Base-by-base conservation (phyloP, 1,284 basidiomycete genomes). In the Tylopilus orsonianus region DNA sequence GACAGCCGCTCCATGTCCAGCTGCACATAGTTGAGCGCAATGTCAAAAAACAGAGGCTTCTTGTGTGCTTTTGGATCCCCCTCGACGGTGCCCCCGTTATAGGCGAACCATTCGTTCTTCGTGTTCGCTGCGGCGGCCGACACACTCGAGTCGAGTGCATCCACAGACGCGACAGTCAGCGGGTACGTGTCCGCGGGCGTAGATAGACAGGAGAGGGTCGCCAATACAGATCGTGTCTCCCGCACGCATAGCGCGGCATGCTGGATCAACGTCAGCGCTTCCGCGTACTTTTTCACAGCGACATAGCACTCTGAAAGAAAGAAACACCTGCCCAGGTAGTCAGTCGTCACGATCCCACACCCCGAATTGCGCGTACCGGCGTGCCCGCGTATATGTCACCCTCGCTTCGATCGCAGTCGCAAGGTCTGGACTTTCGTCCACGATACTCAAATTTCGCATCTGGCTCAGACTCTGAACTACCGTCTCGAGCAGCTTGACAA, bases 11-110 rank as follows among this genome's bases (percentile, higher is more conserved):
- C 88, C 80, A 94, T 85, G 60, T 90, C 88, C 48, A 93, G 66
- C 58, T 87, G 83, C 46, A 93, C 83, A 60, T 95, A 96, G 69
- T 95, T 96, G 62, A 93, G 82, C n/a, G 92, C 93, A 56, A 92
- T 88, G 65, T 96, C 91, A 69, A 93, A 96, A 75, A 96, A 96
- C 27, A 93, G 62, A 8, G 89, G 90, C 65, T 94, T 94, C 71
- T 86, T 84, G 66, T 83, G 72, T 24, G 72, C 64, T 54, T 75
- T 75, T 36, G 71, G 60, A 47, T 76, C 75, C 0, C 67, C 64
- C 4, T 72, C 66, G 20, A 70, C 61, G 7, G 72, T 69, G 5
- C 86, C 86, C 4, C 90, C 86, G 54, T 89, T 88, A 64, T 80
- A 79, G 1, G 81, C 75, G 58, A 92, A 90, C 84, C 92, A 91